Evolutionary conservation across 1,284 basidiomycete genomes (phyloP), one percentile per base, ranked within the genome.

Genomic region (Inonotus obliquus): DNA sequence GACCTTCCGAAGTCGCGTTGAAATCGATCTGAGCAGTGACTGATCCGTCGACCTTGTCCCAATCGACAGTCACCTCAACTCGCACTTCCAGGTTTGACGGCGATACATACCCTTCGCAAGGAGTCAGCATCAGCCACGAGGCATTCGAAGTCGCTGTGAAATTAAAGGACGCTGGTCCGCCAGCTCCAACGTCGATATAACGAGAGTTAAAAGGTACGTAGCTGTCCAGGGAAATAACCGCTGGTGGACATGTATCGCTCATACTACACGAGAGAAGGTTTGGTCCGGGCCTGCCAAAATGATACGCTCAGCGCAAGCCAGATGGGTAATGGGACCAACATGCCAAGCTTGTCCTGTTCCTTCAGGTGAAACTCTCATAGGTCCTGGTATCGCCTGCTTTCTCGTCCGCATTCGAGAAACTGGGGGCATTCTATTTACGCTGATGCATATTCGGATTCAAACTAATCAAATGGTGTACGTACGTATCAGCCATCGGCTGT

Each of bases 401-500:
- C 76, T 79, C 13, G 76, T 68, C 64, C 84, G 83, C 1, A 86
- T 79, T n/a, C 79, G 76, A 39, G 79, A 80, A 17, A 86, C 71
- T 17, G 74, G 67, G 0, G 85, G 84, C 81, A 85, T 83, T 0
- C 82, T 85, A 21, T n/a, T 44, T 4, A 2, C 9, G 17, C 27
- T 39, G 27, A 52, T 11, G 3, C 41, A 17, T 32, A 4, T 25
- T 52, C 9, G 23, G 41, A 1, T 53, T 45, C 32, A 17, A 32
- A 21, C 37, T 23, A 1, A 25, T 41, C 13, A 19, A 25, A 1
- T 52, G 7, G 25, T 27, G 29, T 19, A 70, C 77, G 38, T 65
- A 83, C 83, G 79, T 79, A 70, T 87, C 82, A 2, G 79, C 77
- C 77, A 83, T 82, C 0, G 85, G 85, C 68, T 86, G 81, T 66